Base-by-base conservation (phyloP, 2,329 filamentous ascomycete species). In the Microcera coccophila region DNA sequence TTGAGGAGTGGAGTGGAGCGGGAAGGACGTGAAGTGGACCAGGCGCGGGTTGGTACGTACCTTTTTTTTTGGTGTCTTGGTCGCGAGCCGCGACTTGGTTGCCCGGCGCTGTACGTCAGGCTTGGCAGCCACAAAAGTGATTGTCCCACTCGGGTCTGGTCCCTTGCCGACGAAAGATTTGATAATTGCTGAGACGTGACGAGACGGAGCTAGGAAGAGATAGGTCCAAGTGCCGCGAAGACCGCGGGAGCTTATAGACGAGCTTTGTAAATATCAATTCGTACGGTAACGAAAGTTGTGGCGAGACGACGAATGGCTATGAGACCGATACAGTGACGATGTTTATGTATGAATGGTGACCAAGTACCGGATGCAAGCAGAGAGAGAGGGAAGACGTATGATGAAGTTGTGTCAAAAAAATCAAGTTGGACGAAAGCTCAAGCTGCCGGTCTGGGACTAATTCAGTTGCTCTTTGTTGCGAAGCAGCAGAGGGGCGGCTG, bases 1-100 rank as follows among this genome's bases (percentile, higher is more conserved):
- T 66, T 65, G 61, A 63, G 57, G 53, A 62, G 61, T 54, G 58
- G 56, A 59, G 56, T 47, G 52, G 57, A 55, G 59, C 50, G 56
- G 60, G 51, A 62, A 52, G 54, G 56, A 60, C 49, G 48, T 50
- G 55, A 51, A 54, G 55, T 54, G 52, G 53, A 55, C 45, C 54
- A 57, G 53, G 53, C 61, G 58, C 54, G 53, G 59, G 45, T 57
- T 52, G 58, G 49, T 61, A 62, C 61, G 57, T 63, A 62, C 61
- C 56, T 55, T 44, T 45, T 50, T 48, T 44, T 48, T 44, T 50
- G 49, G 51, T 53, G 53, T 59, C 39, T 41, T 40, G 46, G 12
- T 35, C 33, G 59, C 56, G 59, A 55, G 12, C 20, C 33, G 59
- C 56, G 59, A 55, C 55, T 59, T 57, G 51, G 58, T 63, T 62